A percentile compares a stretch with the other conserved stretches of the same genome.
Evolutionary conservation across 2,329 filamentous ascomycete genomes (phyloP).

Genomic region (Thielaviopsis populi): DNA sequence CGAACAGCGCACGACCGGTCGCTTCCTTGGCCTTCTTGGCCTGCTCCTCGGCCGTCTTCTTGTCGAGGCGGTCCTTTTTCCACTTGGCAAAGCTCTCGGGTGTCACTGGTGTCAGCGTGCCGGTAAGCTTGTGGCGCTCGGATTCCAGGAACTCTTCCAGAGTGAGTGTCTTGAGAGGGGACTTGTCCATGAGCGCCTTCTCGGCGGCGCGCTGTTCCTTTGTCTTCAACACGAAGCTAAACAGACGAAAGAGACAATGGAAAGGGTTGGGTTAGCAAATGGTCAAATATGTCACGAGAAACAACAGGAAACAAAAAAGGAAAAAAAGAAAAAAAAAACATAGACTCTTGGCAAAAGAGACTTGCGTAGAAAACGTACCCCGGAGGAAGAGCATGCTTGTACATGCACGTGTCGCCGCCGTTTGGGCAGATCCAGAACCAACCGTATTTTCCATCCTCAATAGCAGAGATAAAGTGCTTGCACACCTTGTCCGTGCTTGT

Average conservation of each 20-base stretch:
- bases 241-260: slow-evolving; percentile 1
- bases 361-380: slow-evolving; percentile 46
- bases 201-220: slow-evolving; percentile 92
- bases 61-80: slow-evolving; percentile 88
- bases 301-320: not conserved
- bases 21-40: slow-evolving; percentile 85
- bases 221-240: slow-evolving; percentile 87
- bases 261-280: not conserved
- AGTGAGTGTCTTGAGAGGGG: slow-evolving; percentile 81
- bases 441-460: slow-evolving; percentile 96
- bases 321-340: slow-evolving; percentile 25
- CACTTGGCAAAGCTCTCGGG: slow-evolving; percentile 87
- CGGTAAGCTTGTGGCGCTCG: slow-evolving; percentile 87
- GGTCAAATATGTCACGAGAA: not conserved
- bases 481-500: slow-evolving; percentile 97
- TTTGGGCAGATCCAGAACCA: slow-evolving; percentile 99
- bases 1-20: slow-evolving; percentile 86
- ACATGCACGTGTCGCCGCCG: slow-evolving; percentile 95
- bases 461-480: slow-evolving; percentile 94
- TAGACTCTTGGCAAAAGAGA: slow-evolving; percentile 28
- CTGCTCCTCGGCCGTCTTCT: slow-evolving; percentile 90
- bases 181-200: slow-evolving; percentile 92
- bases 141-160: slow-evolving; percentile 95
- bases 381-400: slow-evolving; percentile 85
- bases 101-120: slow-evolving; percentile 83